Percentiles rank a stretch among this genome's conserved stretches.
phyloP scores from a whole-genome alignment of 2,329 filamentous ascomycete genomes.

The Tolypocladium tundrense region DNA sequence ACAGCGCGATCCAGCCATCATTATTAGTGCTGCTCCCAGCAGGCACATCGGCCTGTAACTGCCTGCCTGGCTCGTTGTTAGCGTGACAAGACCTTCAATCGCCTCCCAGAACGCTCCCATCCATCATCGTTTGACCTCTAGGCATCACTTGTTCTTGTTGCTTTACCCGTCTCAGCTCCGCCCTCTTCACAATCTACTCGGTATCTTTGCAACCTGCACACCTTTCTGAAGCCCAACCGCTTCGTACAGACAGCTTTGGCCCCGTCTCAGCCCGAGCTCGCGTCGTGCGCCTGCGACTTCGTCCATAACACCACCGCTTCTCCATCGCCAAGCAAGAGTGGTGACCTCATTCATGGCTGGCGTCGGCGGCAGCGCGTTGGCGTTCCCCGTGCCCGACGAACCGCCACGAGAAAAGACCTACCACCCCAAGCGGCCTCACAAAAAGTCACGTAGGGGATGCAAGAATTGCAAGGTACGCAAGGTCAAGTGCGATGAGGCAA shows the following conservation, averaged over 20 bases:
- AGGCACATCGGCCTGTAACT: background rate
- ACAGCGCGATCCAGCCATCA: background rate
- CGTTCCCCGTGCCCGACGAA: background rate
- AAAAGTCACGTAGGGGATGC: slow-evolving; percentile 43
- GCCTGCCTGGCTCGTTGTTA: background rate
- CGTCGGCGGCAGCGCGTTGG: background rate
- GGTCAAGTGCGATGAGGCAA: slow-evolving; percentile 44
- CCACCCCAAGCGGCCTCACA: slow-evolving; percentile 41
- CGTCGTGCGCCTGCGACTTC: background rate
- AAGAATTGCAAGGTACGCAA: slow-evolving; percentile 44
- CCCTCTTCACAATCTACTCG: background rate
- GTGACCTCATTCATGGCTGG: background rate
- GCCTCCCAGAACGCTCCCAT: background rate
- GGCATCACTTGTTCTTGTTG: background rate
- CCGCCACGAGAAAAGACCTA: slow-evolving; percentile 12
- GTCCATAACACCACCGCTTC: background rate
- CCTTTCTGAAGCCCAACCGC: background rate
- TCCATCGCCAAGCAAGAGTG: background rate
- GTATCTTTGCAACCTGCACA: no score
- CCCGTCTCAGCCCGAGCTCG: background rate
- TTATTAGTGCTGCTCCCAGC: background rate
- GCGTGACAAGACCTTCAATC: background rate
- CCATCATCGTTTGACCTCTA: background rate
- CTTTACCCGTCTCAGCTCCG: background rate
- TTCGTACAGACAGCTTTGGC: background rate